Base-by-base conservation (phyloP, 176 grass and related monocot genomes). In the Pontederia paniculata region DNA sequence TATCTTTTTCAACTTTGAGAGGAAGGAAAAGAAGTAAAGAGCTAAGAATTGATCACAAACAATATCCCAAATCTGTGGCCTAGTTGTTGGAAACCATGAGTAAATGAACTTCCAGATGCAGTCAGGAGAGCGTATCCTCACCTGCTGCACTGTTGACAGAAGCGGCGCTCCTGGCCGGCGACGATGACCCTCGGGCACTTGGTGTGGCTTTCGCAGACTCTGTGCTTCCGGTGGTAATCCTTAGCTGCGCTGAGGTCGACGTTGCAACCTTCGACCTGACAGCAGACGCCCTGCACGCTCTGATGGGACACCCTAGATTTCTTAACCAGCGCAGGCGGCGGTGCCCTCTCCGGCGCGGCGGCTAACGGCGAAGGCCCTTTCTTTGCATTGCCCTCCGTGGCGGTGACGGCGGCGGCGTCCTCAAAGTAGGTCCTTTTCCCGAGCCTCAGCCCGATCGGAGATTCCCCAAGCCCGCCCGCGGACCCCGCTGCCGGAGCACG, bases 61-160 rank as follows among this genome's bases (percentile, higher is more conserved):
- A 37, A 37, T 2, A 2, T 0, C 28, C 28, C 28, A 37, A 6
- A 5, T 6, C 7, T 37, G 28, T 37, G 28, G 7, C 28, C 28
- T 37, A 37, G 7, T 37, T 37, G 28, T 6, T 2, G 28, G 7
- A 37, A 1, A 0, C 28, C 3, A 5, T 6, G 28, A 37, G 28
- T 37, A 37, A 6, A 37, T 37, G 3, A 37, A 37, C 28, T 37
- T 37, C 28, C 28, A 37, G 28, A 37, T 37, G 28, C 28, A 37
- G 7, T 37, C 28, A 37, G 18, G 62, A 64, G 61, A 45, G 9
- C 54, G 43, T 16, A 21, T 50, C 9, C 17, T 21, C 44, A 70
- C 94, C 80, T 74, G 73, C 94, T 98, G 71, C 94, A 98, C 67
- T 98, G 94, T 71, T 98, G 94, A 67, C 94, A 98, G 74, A 98